These are phyloP conservation scores for Cercospora sp. DNA, from an alignment of 2,329 filamentous ascomycete genomes.

Conservation along the genomic window DNA sequence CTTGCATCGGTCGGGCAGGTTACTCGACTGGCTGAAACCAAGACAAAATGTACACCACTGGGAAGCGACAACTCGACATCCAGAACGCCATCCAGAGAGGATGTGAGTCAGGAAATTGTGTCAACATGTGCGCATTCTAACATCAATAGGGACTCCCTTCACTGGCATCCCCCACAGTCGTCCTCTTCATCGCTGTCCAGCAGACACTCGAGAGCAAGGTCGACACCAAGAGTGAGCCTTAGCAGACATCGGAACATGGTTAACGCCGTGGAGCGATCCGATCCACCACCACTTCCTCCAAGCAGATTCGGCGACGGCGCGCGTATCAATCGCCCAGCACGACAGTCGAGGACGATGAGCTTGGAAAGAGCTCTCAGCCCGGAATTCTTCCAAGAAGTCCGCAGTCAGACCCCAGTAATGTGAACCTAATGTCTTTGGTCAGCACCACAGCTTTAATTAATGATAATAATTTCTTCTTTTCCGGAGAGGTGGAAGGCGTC, in stretches of 20 bases:
- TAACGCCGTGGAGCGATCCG: background rate
- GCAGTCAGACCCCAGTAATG: background rate
- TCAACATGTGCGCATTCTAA: background rate
- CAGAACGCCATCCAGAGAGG: background rate
- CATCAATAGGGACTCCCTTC: background rate
- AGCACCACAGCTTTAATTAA: background rate
- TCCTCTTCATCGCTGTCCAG: background rate
- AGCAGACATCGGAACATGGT: background rate
- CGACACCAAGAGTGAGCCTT: background rate
- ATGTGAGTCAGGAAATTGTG: background rate
- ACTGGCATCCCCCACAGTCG: background rate
- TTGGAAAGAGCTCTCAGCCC: conserved; percentile 1
- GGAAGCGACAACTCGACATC: background rate
- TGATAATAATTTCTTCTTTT: background rate
- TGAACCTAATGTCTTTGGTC: background rate
- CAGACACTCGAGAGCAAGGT: background rate
- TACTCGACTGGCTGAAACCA: conserved; percentile 7
- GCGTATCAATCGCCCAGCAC: background rate
- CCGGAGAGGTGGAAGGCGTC: background rate
- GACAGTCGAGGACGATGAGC: conserved; percentile 9
- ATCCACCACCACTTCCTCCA: background rate
- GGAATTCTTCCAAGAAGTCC: conserved; percentile 6
- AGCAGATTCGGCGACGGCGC: background rate
- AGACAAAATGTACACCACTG: conserved; percentile 6
- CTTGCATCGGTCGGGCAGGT: conserved; percentile 9